Evolutionary conservation across 1,284 basidiomycete species (phyloP).

Genomic region (Trichosporon sp.): DNA sequence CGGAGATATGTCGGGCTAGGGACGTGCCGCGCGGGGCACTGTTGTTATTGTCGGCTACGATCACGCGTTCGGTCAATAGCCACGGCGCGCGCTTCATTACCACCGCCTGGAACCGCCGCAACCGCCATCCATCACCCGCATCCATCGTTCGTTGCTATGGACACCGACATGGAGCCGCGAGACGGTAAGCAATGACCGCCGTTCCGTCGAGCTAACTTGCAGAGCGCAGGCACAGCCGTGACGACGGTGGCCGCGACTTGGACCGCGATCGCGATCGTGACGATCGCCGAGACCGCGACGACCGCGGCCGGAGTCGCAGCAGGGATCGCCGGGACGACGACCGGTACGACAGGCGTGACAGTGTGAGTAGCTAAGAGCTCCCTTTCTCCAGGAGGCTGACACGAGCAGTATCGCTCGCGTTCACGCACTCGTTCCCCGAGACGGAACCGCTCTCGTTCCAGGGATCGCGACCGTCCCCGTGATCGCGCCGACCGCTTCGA

Average conservation of each 20-base stretch:
- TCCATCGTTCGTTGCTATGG: not conserved
- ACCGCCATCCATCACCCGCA: not conserved
- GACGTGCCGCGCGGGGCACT: not conserved
- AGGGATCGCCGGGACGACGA: conserved; percentile 1
- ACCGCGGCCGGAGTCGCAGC: conserved; percentile 4
- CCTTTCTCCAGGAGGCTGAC: not conserved
- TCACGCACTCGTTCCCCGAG: conserved; percentile 15
- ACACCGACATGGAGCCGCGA: not conserved
- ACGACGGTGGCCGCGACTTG: not conserved
- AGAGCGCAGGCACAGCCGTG: not conserved
- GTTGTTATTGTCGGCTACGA: conserved; percentile 1
- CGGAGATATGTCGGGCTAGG: not conserved
- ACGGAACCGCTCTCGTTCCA: conserved; percentile 27
- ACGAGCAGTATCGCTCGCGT: conserved; percentile 4
- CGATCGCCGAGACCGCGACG: conserved; percentile 7
- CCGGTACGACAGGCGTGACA: not conserved
- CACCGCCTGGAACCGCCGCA: not conserved
- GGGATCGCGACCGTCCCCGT: conserved; percentile 48
- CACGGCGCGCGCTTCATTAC: not conserved
- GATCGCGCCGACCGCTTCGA: conserved; percentile 59
- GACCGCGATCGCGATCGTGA: conserved; percentile 9
- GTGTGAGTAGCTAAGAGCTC: not conserved
- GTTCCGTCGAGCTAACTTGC: not conserved
- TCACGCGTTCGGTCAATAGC: conserved; percentile 3
- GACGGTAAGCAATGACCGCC: not conserved